A percentile compares a stretch with the other conserved stretches of the same genome.
These are phyloP conservation scores for Trametes polyzona DNA, from an alignment of 1,284 basidiomycete species.

Conservation along the genomic window DNA sequence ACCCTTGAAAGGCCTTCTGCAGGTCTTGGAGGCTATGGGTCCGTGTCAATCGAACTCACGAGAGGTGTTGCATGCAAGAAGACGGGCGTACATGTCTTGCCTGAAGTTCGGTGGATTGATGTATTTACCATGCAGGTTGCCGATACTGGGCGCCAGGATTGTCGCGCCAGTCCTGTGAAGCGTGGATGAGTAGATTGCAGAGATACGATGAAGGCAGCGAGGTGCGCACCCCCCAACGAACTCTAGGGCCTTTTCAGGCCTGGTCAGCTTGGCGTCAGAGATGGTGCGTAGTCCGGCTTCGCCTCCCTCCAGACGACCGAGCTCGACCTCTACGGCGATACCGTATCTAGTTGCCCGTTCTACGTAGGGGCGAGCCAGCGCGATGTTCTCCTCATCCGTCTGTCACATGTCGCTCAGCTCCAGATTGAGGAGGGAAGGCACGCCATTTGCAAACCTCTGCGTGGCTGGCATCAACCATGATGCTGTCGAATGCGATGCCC, in stretches of 20 bases:
- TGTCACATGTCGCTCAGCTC: slow-evolving; percentile 17
- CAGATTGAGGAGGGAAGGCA: neutral
- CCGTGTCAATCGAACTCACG: neutral
- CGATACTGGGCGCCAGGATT: slow-evolving; percentile 53
- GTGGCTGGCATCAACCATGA: slow-evolving; percentile 57
- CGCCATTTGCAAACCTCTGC: slow-evolving; percentile 39
- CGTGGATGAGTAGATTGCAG: neutral
- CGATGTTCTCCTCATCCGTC: slow-evolving; percentile 55
- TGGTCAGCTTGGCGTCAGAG: slow-evolving; percentile 51
- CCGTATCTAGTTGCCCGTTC: slow-evolving; percentile 46
- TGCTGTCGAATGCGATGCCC: slow-evolving; percentile 53
- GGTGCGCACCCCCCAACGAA: slow-evolving; percentile 46
- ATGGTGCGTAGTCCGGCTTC: slow-evolving; percentile 51
- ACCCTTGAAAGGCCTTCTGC: slow-evolving; percentile 40
- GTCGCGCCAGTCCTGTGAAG: slow-evolving; percentile 48
- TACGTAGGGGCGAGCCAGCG: slow-evolving; percentile 48
- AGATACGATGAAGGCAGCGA: neutral
- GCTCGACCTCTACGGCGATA: slow-evolving; percentile 52
- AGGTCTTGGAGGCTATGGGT: slow-evolving; percentile 41
- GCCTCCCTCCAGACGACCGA: slow-evolving; percentile 55
- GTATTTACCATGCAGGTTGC: slow-evolving; percentile 52
- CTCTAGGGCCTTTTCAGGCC: slow-evolving; percentile 46
- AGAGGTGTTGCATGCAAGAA: neutral
- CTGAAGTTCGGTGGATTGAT: slow-evolving; percentile 51
- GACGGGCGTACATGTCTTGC: slow-evolving; percentile 45